Base-by-base conservation (phyloP, 2,329 filamentous ascomycete genomes). In the Ramularia endophylla region DNA sequence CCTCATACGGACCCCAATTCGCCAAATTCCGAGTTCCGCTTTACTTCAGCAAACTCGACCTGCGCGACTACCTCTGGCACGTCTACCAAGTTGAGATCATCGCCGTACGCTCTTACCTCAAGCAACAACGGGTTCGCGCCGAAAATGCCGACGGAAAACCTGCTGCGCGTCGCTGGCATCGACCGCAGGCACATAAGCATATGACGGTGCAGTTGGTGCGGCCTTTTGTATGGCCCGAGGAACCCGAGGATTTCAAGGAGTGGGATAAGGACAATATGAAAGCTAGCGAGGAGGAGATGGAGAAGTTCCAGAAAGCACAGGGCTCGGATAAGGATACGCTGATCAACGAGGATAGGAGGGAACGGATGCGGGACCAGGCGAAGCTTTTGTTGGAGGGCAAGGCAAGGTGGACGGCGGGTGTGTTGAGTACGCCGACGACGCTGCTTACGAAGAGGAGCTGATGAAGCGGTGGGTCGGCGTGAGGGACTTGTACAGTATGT, bases 11-110 rank as follows among this genome's bases (percentile, higher is more conserved):
- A 6, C 80, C 89, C 15, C 83, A 81, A 63, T 87, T 86, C 63
- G 92, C 90, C 50, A 83, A 81, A 57, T 98, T 98, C 78, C 75
- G 83, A 58, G 90, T 95, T 22, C 92, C 92, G 8, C 76, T 97
- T 55, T 81, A 78, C 56, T 88, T 95, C 74, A 94, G 87, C 74
- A 98, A 98, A 70, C 83, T 97, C 66, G 92, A 98, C 65, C 71
- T 98, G 30, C 86, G 88, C 65, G 89, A 95, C 71, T 98, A 97
- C 71, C 82, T 98, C 48, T 85, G 79, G 70, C 81, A 94, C 65
- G 77, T 78, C 31, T 98, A 98, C 73, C 74, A 77, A 46, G 81
- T 97, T 47, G 75, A 81, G 50, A 78, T 83, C 40, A 70, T 78
- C 38, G 73, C 73, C 52, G 80, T 97, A 48, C 85, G 90, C 47